Evolutionary conservation across 345 rosid species (phyloP), one percentile per base, ranked within the genome.

Genomic region (Salix purpurea): DNA sequence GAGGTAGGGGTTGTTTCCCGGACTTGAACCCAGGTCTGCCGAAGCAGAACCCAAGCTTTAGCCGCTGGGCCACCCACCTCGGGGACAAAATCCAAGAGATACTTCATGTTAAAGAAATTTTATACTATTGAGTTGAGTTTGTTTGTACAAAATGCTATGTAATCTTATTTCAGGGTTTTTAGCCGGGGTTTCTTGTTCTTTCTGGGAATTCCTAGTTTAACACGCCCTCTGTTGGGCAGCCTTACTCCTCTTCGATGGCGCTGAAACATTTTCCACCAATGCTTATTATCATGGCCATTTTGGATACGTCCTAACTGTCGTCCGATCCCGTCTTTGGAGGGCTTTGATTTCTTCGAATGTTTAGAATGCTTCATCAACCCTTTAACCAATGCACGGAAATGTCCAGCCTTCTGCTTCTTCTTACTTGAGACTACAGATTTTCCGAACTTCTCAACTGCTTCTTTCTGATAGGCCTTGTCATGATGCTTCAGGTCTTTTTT

Each of bases 291-390:
- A 42, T 39, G 75, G 14, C 46, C 46, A 16, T 6, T 15, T 11
- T n/a, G 23, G 4, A 0, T 34, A 12, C 32, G 32, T 1, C 40
- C 69, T 1, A 16, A 12, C 1, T 46, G 50, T 3, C 50, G 50
- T 46, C 50, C 69, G n/a, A 30, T 66, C 40, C 40, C 66, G 34
- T 52, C n/a, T 39, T 34, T 72, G 30, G 48, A 21, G 14, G 54
- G 52, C 72, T 84, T 86, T 56, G 82, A 65, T 67, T 86, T 88
- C 85, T 85, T 90, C 2, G 87, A 67, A 62, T 78, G 82, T 14
- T 37, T 78, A 44, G 80, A 78, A 52, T 90, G 90, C 80, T 77
- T 84, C 85, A 76, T 66, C 54, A 90, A 21, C 16, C 92, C 94
- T 58, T 83, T 67, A 39, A 89, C 87, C 5, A 91, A 84, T 9